Conservation (phyloP, 306 rosid genomes). For the Malus fusca region DNA sequence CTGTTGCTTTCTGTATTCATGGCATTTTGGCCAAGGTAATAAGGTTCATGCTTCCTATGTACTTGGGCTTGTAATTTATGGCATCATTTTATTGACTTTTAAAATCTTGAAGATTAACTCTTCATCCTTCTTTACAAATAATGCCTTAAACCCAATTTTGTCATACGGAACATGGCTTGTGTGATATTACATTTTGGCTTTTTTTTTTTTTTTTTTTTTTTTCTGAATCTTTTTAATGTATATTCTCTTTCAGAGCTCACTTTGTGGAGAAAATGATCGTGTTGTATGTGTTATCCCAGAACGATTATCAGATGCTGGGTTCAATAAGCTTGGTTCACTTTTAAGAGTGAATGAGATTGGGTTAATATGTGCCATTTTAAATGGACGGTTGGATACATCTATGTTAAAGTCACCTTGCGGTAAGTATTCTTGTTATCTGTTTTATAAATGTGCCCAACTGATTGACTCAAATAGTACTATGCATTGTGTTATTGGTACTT, state of each 20-base stretch:
- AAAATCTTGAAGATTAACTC: not conserved
- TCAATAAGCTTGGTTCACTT: slow-evolving; percentile 42
- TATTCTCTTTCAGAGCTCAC: slow-evolving; percentile 37
- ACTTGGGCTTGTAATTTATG: not conserved
- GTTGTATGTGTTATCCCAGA: slow-evolving; percentile 62
- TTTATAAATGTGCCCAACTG: not conserved
- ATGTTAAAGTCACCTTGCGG: slow-evolving; percentile 63
- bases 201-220: not conserved
- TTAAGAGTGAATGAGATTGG: slow-evolving; percentile 54
- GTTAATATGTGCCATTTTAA: slow-evolving; percentile 52
- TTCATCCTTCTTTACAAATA: not conserved
- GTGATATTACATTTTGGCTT: not conserved
- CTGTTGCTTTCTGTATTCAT: not conserved
- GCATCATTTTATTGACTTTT: not conserved
- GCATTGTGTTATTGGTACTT: not conserved
- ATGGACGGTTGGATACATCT: slow-evolving; percentile 64
- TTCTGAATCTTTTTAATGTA: slow-evolving; percentile 9
- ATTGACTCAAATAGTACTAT: not conserved
- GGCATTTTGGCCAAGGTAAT: not conserved
- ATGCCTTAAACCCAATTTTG: not conserved
- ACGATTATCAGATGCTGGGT: slow-evolving; percentile 32
- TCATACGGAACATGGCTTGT: not conserved
- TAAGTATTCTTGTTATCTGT: slow-evolving; percentile 22
- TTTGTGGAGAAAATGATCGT: slow-evolving; percentile 44
- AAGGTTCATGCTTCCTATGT: not conserved